Evolutionary conservation across 371 early-diverging fungal genomes (phyloP).

Genomic region (Actinomucor elegans): DNA sequence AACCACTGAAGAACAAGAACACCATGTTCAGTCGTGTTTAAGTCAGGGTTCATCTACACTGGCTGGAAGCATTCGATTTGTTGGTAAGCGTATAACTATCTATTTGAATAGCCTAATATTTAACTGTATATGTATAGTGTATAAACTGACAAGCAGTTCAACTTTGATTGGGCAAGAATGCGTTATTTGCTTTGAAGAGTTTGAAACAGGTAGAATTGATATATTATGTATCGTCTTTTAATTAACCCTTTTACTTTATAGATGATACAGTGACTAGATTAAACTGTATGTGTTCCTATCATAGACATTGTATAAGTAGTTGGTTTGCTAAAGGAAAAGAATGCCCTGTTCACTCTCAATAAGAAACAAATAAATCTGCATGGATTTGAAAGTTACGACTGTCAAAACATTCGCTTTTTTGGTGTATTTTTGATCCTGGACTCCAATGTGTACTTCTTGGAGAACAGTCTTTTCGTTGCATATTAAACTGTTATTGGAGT

Average conservation of each 20-base stretch:
- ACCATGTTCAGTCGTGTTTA: slow-evolving; percentile 78
- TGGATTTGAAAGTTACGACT: too few relatives aligned
- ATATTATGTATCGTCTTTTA: not conserved
- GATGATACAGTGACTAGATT: slow-evolving; percentile 77
- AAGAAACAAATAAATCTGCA: not conserved
- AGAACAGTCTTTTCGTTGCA: too few relatives aligned
- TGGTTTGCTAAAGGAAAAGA: slow-evolving; percentile 72
- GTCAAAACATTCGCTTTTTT: too few relatives aligned
- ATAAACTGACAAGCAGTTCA: slow-evolving; percentile 57
- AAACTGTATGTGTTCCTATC: slow-evolving; percentile 88
- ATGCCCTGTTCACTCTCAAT: slow-evolving; percentile 71
- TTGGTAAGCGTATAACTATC: slow-evolving; percentile 46
- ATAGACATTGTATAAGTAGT: slow-evolving; percentile 72
- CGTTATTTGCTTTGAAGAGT: slow-evolving; percentile 90
- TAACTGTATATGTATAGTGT: slow-evolving; percentile 30
- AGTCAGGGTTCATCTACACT: slow-evolving; percentile 29
- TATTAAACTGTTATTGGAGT: too few relatives aligned
- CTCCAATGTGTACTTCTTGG: too few relatives aligned
- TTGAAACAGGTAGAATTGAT: slow-evolving; percentile 53
- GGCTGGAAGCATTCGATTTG: slow-evolving; percentile 63
- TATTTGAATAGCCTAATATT: not conserved
- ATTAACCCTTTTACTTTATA: slow-evolving; percentile 1
- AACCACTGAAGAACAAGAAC: slow-evolving; percentile 65
- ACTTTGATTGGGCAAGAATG: slow-evolving; percentile 78
- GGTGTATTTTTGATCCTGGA: too few relatives aligned